Base-by-base conservation (phyloP, 2,329 filamentous ascomycete genomes). In the Phialophora macrospora region DNA sequence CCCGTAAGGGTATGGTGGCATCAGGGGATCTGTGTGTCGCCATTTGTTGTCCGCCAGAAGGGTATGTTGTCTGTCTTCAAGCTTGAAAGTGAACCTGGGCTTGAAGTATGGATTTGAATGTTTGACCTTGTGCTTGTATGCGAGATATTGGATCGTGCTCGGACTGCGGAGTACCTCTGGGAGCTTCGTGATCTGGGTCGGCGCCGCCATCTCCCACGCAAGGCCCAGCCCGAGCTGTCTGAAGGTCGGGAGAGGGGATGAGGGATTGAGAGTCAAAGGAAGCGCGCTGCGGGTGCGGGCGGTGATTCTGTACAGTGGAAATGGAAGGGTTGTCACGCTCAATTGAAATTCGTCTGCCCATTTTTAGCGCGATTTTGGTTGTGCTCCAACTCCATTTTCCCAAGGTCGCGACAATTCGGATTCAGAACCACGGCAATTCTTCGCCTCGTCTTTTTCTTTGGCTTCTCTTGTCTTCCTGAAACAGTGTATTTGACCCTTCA, bases 1-100 rank as follows among this genome's bases (percentile, higher is more conserved):
- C 55, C 78, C 79, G 70, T 81, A 81, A 11, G 81, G 81, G 66
- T 83, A 83, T 41, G 79, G 75, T 52, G 81, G 80, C 65, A 80
- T 78, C 60, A 71, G 60, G 8, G 71, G 70, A 54, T 72, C 70
- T 12, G 68, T 70, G 17, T 60, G 22, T n/a, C 60, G 60, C 22
- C 71, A 61, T 52, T 59, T 62, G 20, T 62, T 60, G 11, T 59
- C 48, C 9, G 44, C 44, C 32, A 72, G 57, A 8, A 62, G 14
- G 4, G 71, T 72, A 5, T 69, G 52, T 30, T 71, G 55, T 51
- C 68, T 62, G 30, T 70, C 67, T 55, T 71, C 70, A 52, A 54
- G 64, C 49, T 63, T 66, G 64, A 71, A 71, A 17, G 68, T 66
- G 51, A 68, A 69, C 30, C 67, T 49, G 17, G 62, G 62, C 48